Base-by-base conservation (phyloP, 257 asterid genomes). In the Solanum dulcamara region DNA sequence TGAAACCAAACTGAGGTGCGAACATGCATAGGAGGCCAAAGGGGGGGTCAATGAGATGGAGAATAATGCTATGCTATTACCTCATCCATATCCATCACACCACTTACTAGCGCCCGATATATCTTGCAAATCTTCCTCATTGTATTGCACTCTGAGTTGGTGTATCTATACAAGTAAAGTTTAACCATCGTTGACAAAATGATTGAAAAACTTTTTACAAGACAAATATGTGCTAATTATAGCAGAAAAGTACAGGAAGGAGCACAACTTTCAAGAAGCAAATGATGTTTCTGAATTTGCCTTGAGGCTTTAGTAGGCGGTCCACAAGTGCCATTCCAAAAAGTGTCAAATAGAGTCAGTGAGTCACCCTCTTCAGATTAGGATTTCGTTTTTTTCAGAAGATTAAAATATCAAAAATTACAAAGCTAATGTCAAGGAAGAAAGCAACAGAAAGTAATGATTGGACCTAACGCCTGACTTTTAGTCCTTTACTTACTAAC, bases 51-150 rank as follows among this genome's bases (percentile, higher is more conserved):
- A n/a, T 59, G 75, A 18, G 50, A 60, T 24, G 26, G 53, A 62
- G 70, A 75, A 38, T 42, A 67, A 70, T 75, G 85, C 79, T 81
- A 20, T 74, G 57, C 50, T 81, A 84, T 85, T 88, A 94, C 98
- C 97, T 95, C 95, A 90, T 95, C 91, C 81, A 88, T 92, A 74
- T 66, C 59, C 33, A 96, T 89, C 66, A 96, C 42, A 68, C 98
- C 99, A 85, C 91, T 93, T 70, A 88, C 98, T 42, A 96, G 90
- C 68, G 99, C 98, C 85, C 98, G 95, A 88, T 95, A 96, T 74
- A 93, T 64, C 90, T 96, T 96, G 70, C 90, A 91, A 85, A 95
- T 95, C 84, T 91, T 96, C 90, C 98, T 93, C 15, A 79, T 85
- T 77, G 85, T 85, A 67, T 87, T 89, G 87, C 86, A 85, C 84